These are phyloP conservation scores for Fusarium sterilihyphosum DNA, from an alignment of 2,329 filamentous ascomycete species.

Conservation along the genomic window DNA sequence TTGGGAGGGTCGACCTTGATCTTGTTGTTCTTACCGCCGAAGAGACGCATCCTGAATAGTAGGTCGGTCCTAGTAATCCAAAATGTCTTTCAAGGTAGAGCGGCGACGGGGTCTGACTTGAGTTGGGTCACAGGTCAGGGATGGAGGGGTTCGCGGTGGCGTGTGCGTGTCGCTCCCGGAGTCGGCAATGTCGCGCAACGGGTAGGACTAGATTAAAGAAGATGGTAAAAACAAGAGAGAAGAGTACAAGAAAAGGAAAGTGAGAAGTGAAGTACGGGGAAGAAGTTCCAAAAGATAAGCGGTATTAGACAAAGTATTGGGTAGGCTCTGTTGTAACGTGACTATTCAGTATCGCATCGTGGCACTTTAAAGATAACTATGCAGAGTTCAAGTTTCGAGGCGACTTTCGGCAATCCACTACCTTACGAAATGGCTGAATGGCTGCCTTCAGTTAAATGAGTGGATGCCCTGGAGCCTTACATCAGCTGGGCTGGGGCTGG, in stretches of 20 bases:
- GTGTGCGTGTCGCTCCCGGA: slow-evolving; percentile 41
- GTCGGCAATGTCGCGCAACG: slow-evolving; percentile 42
- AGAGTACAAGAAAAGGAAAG: slow-evolving; percentile 23
- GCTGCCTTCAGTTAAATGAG: slow-evolving; percentile 27
- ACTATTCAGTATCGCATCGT: slow-evolving; percentile 40
- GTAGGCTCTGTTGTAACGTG: slow-evolving; percentile 14
- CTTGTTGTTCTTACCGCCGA: slow-evolving; percentile 57
- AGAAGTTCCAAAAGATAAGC: slow-evolving; percentile 12
- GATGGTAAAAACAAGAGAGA: slow-evolving; percentile 25
- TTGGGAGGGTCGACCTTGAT: slow-evolving; percentile 62
- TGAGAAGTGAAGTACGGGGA: slow-evolving; percentile 4
- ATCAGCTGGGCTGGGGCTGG: slow-evolving; percentile 21
- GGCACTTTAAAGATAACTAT: slow-evolving; percentile 24
- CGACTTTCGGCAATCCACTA: slow-evolving; percentile 25
- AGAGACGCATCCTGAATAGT: slow-evolving; percentile 50
- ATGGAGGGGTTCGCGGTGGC: slow-evolving; percentile 46
- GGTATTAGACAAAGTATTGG: slow-evolving; percentile 1
- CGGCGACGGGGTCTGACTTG: slow-evolving; percentile 19
- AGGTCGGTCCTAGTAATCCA: slow-evolving; percentile 11
- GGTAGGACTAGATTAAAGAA: slow-evolving; percentile 35
- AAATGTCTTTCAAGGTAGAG: neutral
- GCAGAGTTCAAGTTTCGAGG: slow-evolving; percentile 37
- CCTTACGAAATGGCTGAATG: slow-evolving; percentile 24
- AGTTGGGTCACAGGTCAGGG: slow-evolving; percentile 35
- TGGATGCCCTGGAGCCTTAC: slow-evolving; percentile 28